Base-by-base conservation (phyloP, 352 stramenopile species). In the Thraustotheca clavata region DNA sequence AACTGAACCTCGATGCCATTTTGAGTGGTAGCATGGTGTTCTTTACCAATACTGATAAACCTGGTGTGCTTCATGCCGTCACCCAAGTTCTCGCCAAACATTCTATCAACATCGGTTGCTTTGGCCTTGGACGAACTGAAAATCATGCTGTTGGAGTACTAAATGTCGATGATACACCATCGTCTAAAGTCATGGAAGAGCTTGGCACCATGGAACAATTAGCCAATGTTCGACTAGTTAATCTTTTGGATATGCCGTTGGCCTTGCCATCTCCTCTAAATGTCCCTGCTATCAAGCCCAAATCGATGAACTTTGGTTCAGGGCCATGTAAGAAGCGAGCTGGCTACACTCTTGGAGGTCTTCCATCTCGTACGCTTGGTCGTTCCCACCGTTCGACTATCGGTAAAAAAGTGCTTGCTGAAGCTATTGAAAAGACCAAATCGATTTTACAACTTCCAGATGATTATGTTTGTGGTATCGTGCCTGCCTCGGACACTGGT, bases 251-350 rank as follows among this genome's bases (percentile, higher is more conserved):
- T 66, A 41, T 32, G 20, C 47, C 34, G 65, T 34, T 48, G 49
- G 29, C 18, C 33, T n/a, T 24, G 46, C 49, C 14, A 59, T 27
- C 27, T 41, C 34, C 5, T 41, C 82, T 88, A 67, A 72, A 69
- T 39, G 90, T 91, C 68, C 88, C 88, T 32, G 52, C 70, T 18
- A 69, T 77, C 7, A 91, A 89, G 71, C 92, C 92, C 0, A 66
- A 63, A 22, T 92, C 87, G 65, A 92, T 96, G 12, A 95, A 98
- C 75, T 99, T 99, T 76, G 97, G 92, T 52, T 98, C 93, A 14
- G 97, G 97, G 35, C 97, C 97, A 43, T 99, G 96, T 87, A 99
- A 99, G 76, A 99, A 99, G 79, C 92, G 96, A 20, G 96, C 97
- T 4, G 96, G 96, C 32, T 99, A 98, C 76, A 83, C 84, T 46